phyloP scores from a whole-genome alignment of 148 eudicot species.

The Mesembryanthemum crystallinum region DNA sequence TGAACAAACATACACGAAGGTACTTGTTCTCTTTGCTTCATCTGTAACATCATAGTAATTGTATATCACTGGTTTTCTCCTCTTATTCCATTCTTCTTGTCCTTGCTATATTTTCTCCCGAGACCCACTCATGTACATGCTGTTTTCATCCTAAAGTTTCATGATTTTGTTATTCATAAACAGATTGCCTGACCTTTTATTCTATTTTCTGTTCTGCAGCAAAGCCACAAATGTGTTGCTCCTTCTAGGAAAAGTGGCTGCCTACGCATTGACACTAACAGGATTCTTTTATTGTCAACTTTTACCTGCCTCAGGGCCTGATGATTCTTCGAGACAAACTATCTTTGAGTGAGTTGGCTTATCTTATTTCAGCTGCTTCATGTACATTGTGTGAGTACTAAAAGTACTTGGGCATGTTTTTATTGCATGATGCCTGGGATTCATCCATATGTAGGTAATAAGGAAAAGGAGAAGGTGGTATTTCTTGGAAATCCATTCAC shows the following conservation, averaged over 20 bases:
- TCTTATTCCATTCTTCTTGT: not conserved
- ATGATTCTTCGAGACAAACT: slow-evolving; percentile 35
- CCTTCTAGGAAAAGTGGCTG: slow-evolving; percentile 73
- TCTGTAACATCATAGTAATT: not conserved
- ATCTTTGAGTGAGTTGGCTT: slow-evolving; percentile 48
- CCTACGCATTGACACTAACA: slow-evolving; percentile 82
- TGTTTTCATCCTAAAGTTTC: not conserved
- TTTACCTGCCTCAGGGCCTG: slow-evolving; percentile 40
- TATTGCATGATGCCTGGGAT: not conserved
- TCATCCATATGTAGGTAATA: not conserved
- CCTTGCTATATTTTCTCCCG: not conserved
- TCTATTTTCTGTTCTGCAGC: slow-evolving; percentile 36
- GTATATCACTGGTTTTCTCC: not conserved
- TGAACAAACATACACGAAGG: slow-evolving; percentile 69
- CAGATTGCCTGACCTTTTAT: slow-evolving; percentile 4
- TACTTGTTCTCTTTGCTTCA: slow-evolving; percentile 17
- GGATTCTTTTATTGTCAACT: slow-evolving; percentile 76
- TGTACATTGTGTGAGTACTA: not conserved
- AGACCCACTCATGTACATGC: not conserved
- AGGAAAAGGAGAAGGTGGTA: slow-evolving; percentile 1
- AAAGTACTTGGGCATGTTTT: not conserved
- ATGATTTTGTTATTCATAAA: not conserved
- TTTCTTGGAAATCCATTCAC: not conserved
- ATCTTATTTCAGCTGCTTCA: not conserved
- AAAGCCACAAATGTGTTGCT: slow-evolving; percentile 66